These are phyloP conservation scores for Hypocreales sp. DNA, from an alignment of 2,329 filamentous ascomycete species.

Conservation along the genomic window DNA sequence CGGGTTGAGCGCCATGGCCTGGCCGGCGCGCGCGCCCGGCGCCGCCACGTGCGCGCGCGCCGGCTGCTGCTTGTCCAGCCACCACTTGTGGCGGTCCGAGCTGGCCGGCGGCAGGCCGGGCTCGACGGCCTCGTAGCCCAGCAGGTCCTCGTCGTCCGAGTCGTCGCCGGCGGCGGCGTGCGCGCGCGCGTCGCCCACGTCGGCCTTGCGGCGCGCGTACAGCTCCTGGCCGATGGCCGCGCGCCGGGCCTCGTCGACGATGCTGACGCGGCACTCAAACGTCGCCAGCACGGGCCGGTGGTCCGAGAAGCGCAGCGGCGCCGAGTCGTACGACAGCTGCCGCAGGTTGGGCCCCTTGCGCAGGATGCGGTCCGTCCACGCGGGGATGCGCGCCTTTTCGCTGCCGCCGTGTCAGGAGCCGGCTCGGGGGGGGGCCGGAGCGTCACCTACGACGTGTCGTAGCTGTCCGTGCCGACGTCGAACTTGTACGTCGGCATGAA, in stretches of 20 bases:
- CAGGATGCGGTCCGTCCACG: conserved; percentile 91
- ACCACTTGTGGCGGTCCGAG: conserved; percentile 56
- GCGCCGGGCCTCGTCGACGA: conserved; percentile 61
- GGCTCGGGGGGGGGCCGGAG: too few relatives aligned
- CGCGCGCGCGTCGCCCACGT: conserved; percentile 48
- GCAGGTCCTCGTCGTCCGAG: conserved; percentile 63
- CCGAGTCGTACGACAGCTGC: conserved; percentile 70
- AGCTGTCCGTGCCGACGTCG: conserved; percentile 73
- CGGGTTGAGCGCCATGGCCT: conserved; percentile 52
- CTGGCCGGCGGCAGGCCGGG: conserved; percentile 57
- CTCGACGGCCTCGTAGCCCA: conserved; percentile 70
- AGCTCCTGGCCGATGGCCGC: conserved; percentile 59
- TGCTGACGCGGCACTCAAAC: conserved; percentile 70
- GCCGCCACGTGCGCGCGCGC: conserved; percentile 58
- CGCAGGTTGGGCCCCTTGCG: conserved; percentile 72
- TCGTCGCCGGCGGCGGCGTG: conserved; percentile 35
- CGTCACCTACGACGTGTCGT: conserved; percentile 81
- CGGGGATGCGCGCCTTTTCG: conserved; percentile 87
- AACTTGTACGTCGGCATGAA: conserved; percentile 96
- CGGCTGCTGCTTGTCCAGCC: conserved; percentile 54
- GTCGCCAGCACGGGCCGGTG: conserved; percentile 89
- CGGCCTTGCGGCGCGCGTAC: conserved; percentile 52
- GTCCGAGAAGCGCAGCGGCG: conserved; percentile 78
- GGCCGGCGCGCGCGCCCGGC: conserved; percentile 34
- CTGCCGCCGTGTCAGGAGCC: conserved; percentile 24